Base-by-base conservation (phyloP, 2,329 filamentous ascomycete species). In the Penicillium fuscoglaucum region DNA sequence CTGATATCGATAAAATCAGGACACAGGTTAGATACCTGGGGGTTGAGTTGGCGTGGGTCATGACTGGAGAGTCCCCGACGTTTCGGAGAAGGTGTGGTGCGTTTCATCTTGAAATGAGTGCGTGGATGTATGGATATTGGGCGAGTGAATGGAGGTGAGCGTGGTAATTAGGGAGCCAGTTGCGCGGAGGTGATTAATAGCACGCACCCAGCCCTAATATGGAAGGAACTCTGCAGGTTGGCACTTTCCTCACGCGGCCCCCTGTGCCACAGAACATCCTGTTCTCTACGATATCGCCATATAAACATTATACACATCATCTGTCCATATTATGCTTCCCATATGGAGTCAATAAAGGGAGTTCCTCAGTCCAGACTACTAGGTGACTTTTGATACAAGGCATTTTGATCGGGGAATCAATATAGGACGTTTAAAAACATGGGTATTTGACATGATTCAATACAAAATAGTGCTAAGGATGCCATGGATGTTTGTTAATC, bases 161-260 rank as follows among this genome's bases (percentile, higher is more conserved):
- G 49, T 52, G 49, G 49, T 6, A 52, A 24, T 52, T 31, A 12
- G n/a, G 28, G 12, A 9, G 3, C 6, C 2, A 24, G 9, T 13
- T 15, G 6, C 6, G 10, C 7, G 0, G 6, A 24, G 26, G 28
- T 6, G 8, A 9, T 12, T 15, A 24, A 0, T 24, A 1, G 1
- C 37, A 52, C 49, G 49, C 49, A 52, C 49, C 6, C 19, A n/a
- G 49, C 49, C 49, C 49, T 52, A 52, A 44, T 17, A 43, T 12
- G 37, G 39, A 43, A 52, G 26, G n/a, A 15, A 21, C n/a, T 43
- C 13, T 44, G 17, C 13, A 28, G 41, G 7, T 24, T 31, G n/a
- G 37, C n/a, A n/a, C 37, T n/a, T 52, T 52, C 35, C n/a, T 31
- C 13, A 1, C 15, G 7, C 19, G 9, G 19, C 9, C 9, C 12